Percentiles rank a stretch among this genome's conserved stretches.
Evolutionary conservation across 116 monocot species (phyloP).

Genomic region (Cymodocea nodosa): DNA sequence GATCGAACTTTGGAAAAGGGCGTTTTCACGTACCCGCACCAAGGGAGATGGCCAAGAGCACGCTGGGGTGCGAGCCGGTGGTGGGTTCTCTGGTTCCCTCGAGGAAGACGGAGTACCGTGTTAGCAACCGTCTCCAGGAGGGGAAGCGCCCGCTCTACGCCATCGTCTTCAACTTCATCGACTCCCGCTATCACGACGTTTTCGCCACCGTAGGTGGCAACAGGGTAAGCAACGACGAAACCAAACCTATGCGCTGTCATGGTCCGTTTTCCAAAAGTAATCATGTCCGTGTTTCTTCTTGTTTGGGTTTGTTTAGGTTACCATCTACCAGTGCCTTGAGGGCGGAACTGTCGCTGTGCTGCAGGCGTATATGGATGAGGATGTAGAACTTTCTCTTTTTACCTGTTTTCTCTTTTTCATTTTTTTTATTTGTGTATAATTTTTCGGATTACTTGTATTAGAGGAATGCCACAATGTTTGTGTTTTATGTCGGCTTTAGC

Average conservation of each 20-base stretch:
- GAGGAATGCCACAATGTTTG: neutral
- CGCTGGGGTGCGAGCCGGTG: conserved; percentile 76
- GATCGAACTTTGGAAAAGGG: too few species aligned
- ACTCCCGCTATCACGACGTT: conserved; percentile 82
- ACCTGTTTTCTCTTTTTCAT: neutral
- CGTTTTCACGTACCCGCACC: too few species aligned
- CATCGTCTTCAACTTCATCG: conserved; percentile 95
- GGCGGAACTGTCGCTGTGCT: conserved; percentile 63
- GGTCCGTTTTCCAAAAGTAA: neutral
- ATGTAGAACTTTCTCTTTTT: conserved; percentile 32
- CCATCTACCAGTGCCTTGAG: conserved; percentile 78
- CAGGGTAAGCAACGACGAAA: conserved; percentile 24
- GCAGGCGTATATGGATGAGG: conserved; percentile 90
- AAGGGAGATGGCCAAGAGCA: conserved; percentile 25
- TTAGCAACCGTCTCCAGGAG: conserved; percentile 68
- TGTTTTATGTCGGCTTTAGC: too few species aligned
- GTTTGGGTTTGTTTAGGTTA: conserved; percentile 40
- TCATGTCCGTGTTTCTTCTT: neutral
- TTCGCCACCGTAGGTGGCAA: conserved; percentile 95
- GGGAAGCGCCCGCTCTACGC: conserved; percentile 96
- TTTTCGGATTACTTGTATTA: too few species aligned
- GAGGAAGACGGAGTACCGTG: conserved; percentile 71
- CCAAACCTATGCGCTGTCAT: neutral
- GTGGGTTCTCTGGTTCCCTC: conserved; percentile 56
- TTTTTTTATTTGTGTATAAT: neutral